A percentile compares a stretch with the other conserved stretches of the same genome.
Conservation (phyloP, 1,139 yeast genomes). For the Williopsis jadinii region DNA sequence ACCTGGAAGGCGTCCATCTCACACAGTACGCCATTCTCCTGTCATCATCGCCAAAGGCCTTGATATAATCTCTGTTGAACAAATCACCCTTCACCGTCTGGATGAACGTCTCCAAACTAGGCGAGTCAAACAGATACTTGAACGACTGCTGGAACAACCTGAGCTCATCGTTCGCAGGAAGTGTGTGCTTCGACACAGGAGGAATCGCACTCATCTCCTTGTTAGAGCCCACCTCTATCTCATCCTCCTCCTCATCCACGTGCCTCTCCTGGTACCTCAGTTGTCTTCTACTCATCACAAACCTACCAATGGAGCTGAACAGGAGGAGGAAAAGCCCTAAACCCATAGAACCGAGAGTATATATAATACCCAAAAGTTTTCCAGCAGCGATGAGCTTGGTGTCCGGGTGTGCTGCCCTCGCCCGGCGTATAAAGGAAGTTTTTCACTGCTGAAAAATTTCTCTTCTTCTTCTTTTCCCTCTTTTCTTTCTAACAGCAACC, state of each 20-base stretch:
- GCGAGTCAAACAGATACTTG: slow-evolving; percentile 35
- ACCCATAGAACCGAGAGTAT: background rate
- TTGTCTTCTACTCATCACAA: slow-evolving; percentile 18
- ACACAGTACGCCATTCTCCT: slow-evolving; percentile 73
- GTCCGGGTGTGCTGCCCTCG: slow-evolving; percentile 4
- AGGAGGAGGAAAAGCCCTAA: slow-evolving; percentile 4
- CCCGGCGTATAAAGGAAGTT: slow-evolving; percentile 2
- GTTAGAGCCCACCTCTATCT: slow-evolving; percentile 2
- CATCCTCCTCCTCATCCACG: slow-evolving; percentile 1
- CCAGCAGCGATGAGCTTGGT: slow-evolving; percentile 3
- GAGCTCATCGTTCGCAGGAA: slow-evolving; percentile 36
- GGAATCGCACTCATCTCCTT: slow-evolving; percentile 8
- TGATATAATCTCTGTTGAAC: slow-evolving; percentile 59
- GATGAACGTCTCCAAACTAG: slow-evolving; percentile 36
- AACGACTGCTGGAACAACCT: slow-evolving; percentile 45
- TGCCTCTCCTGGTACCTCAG: slow-evolving; percentile 12
- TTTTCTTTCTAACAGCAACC: slow-evolving; percentile 12
- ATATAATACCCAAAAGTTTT: background rate
- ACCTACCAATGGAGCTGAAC: background rate
- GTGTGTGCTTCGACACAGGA: slow-evolving; percentile 14
- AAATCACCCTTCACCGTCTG: slow-evolving; percentile 67
- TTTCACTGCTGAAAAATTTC: background rate
- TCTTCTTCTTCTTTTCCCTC: background rate
- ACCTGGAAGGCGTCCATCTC: slow-evolving; percentile 82
- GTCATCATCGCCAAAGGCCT: slow-evolving; percentile 59